Evolutionary conservation across 495 filamentous ascomycete genomes (phyloP).

Genomic region (Neurospora sp.): DNA sequence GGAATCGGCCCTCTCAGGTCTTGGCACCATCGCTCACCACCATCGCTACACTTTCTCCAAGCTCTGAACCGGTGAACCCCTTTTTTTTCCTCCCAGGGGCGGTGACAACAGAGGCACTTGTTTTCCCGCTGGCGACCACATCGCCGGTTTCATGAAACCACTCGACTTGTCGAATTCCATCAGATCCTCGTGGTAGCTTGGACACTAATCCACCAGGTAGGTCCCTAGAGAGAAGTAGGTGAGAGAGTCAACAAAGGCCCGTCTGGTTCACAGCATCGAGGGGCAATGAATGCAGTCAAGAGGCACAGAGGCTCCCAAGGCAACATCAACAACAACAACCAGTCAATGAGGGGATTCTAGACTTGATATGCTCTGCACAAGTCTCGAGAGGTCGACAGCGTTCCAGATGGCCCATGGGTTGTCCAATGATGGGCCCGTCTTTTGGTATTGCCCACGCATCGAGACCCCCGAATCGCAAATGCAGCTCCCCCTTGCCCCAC

Average conservation of each 20-base stretch:
- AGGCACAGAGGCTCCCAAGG: not conserved
- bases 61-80: not conserved
- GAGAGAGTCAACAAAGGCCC: not conserved
- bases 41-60: not conserved
- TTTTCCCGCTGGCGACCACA: not conserved
- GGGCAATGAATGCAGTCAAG: not conserved
- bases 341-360: not conserved
- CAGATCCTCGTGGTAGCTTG: not conserved
- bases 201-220: not conserved
- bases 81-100: not conserved
- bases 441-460: not conserved
- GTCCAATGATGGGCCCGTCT: not conserved
- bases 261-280: not conserved
- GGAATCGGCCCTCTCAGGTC: not conserved
- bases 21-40: not conserved
- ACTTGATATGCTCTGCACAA: not conserved
- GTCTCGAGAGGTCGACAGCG: not conserved
- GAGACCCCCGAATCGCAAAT: constrained; percentile 1
- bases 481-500: constrained; percentile 3
- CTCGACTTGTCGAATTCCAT: not conserved
- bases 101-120: not conserved
- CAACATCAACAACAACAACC: not conserved
- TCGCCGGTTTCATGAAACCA: not conserved
- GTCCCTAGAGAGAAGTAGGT: not conserved
- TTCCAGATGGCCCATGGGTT: not conserved